Conservation (phyloP, 352 stramenopile species). For the Ochromonadaceae sp. region DNA sequence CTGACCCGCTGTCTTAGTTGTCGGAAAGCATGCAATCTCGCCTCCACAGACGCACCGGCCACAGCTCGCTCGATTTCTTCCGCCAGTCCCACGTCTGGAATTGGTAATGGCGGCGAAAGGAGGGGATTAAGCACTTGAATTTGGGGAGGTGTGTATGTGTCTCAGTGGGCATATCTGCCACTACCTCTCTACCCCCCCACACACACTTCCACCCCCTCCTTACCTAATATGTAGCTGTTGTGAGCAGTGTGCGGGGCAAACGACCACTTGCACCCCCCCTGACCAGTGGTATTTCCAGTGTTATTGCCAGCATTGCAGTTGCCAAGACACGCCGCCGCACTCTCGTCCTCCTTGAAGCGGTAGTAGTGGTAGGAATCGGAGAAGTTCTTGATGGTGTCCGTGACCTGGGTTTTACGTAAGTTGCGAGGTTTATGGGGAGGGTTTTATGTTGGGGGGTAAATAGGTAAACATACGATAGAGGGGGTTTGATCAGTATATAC, state of each 20-base stretch:
- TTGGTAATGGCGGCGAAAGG: neutral
- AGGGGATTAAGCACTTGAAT: too few species aligned
- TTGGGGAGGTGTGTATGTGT: too few species aligned
- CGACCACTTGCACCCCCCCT: slow-evolving; percentile 11
- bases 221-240: slow-evolving; percentile 14
- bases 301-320: slow-evolving; percentile 6
- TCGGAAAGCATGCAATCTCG: neutral
- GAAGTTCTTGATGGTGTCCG: too few species aligned
- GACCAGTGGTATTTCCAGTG: neutral
- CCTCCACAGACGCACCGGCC: neutral
- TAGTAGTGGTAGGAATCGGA: slow-evolving; percentile 8
- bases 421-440: too few species aligned
- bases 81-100: slow-evolving; percentile 6
- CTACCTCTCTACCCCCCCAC: too few species aligned
- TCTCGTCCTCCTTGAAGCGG: neutral
- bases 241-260: slow-evolving; percentile 14
- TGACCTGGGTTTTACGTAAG: too few species aligned
- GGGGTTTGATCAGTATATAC: too few species aligned
- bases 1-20: slow-evolving; percentile 1
- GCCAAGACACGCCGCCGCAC: neutral
- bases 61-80: slow-evolving; percentile 16
- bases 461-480: too few species aligned
- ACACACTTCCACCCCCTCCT: too few species aligned
- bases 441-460: too few species aligned
- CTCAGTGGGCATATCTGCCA: too few species aligned